phyloP scores from a whole-genome alignment of 129 eudicot species.

The Artemisia argyi region DNA sequence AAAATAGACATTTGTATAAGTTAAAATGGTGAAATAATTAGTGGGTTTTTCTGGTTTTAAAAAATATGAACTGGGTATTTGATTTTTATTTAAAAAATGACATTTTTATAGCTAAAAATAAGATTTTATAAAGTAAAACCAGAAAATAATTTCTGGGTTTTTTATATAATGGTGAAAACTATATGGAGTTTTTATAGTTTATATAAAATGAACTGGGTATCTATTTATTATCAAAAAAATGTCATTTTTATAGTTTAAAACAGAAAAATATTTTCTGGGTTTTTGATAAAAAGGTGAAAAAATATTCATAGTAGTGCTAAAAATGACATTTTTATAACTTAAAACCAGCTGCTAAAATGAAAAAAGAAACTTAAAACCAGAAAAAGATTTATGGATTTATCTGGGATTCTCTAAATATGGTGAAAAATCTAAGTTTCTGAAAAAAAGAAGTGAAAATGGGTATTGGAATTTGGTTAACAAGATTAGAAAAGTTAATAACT shows the following conservation, averaged over 20 bases:
- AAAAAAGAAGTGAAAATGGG: not conserved
- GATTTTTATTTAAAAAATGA: constrained; percentile 1
- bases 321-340: not conserved
- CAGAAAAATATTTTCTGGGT: not conserved
- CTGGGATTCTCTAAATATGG: not conserved
- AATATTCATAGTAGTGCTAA: not conserved
- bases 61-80: constrained; percentile 4
- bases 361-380: no score
- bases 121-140: not conserved
- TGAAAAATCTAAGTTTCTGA: not conserved
- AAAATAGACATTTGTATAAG: not conserved
- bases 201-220: not conserved
- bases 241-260: not conserved
- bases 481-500: not conserved
- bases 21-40: constrained; percentile 2
- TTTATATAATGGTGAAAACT: not conserved
- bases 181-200: not conserved
- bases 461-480: not conserved
- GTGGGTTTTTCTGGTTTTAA: constrained; percentile 11
- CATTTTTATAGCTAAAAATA: not conserved
- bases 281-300: no score
- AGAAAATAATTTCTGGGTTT: not conserved
- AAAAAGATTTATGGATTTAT: not conserved
- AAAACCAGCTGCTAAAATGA: no score
- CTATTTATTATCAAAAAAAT: not conserved